These are phyloP conservation scores for Jackrogersella multiformis DNA, from an alignment of 495 filamentous ascomycete genomes.

Conservation along the genomic window DNA sequence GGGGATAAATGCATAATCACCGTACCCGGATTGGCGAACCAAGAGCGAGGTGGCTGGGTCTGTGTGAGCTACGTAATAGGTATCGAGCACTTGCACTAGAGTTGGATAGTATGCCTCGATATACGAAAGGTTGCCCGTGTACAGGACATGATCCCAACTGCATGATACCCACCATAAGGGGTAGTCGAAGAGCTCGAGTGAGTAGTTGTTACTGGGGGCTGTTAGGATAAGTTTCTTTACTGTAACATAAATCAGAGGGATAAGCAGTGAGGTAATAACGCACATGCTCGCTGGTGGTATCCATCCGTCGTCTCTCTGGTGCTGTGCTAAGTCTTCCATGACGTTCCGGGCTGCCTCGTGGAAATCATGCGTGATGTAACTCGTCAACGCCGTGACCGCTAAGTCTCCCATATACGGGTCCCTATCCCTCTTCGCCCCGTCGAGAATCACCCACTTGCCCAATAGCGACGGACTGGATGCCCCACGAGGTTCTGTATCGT, in stretches of 20 bases:
- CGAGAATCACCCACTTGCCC: conserved; percentile 55
- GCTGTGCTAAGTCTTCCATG: conserved; percentile 55
- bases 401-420: conserved; percentile 61
- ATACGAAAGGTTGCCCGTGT: conserved; percentile 52
- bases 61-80: conserved; percentile 50
- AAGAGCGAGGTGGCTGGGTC: conserved; percentile 49
- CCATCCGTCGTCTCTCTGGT: conserved; percentile 60
- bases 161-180: conserved; percentile 59
- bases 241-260: background rate
- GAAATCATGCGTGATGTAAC: conserved; percentile 56
- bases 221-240: background rate
- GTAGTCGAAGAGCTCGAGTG: conserved; percentile 57
- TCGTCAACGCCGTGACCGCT: conserved; percentile 54
- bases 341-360: conserved; percentile 51
- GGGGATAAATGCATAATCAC: conserved; percentile 60
- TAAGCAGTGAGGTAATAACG: conserved; percentile 18
- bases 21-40: conserved; percentile 52
- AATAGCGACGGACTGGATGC: conserved; percentile 50
- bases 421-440: conserved; percentile 60
- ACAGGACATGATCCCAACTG: conserved; percentile 55
- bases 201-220: conserved; percentile 52
- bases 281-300: conserved; percentile 61
- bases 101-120: conserved; percentile 46
- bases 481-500: conserved; percentile 55
- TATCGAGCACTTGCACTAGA: conserved; percentile 53